Evolutionary conservation across 2,329 filamentous ascomycete species (phyloP), one percentile per base, ranked within the genome.

Genomic region (Cercospora berteroae): DNA sequence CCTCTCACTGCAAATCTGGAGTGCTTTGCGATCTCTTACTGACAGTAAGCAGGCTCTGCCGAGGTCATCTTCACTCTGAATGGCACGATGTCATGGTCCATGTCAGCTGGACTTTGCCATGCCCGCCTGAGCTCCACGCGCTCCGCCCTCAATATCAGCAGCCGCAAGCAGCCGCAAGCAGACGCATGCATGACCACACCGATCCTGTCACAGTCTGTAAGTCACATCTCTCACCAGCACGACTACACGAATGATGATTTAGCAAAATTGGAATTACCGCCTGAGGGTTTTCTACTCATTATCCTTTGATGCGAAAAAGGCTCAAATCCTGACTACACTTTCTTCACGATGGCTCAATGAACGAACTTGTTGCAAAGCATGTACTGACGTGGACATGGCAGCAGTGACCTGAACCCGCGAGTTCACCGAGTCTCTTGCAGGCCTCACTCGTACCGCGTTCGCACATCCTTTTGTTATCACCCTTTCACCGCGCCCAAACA

Each of bases 221-320:
- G 55, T 20, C n/a, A 23, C 7, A 29, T 20, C 50, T 39, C 13
- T 10, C 31, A 25, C 29, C 50, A 39, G 16, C 33, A 57, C 55
- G 31, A 44, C 23, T 33, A 52, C 36, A 69, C 63, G 44, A 33
- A 72, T 73, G 71, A 73, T 73, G 71, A 73, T 67, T 60, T 31
- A 68, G 59, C 52, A 61, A 72, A 69, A 73, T 69, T 73, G 71
- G 71, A 73, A 73, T 73, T 73, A 73, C 71, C 71, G 71, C 68
- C 71, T 68, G 70, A 71, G 67, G 66, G 59, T 69, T 67, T 66
- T 65, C 61, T 70, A 65, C 69, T 62, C 63, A 61, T 59, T 57
- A 56, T 58, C 55, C 63, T 64, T 56, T 68, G 66, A 56, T 62
- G 66, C 63, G 63, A 66, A 70, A 65, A 63, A 57, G 64, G 67